Conservation (phyloP, 768 basidiomycete species). For the Sporobolomyces pararoseus region DNA sequence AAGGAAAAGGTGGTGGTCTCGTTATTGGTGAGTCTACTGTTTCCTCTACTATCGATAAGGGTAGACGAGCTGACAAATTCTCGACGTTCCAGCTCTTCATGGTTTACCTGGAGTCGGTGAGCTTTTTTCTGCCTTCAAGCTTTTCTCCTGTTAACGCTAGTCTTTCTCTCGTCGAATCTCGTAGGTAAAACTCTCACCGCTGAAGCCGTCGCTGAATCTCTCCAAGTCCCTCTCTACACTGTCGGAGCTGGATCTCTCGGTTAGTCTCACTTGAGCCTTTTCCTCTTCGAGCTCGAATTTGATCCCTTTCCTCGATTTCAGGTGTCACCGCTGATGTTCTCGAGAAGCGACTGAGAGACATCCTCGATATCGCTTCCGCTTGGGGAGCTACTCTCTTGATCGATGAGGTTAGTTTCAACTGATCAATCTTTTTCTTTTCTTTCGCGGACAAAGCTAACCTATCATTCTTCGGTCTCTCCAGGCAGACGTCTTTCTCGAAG, state of each 20-base stretch:
- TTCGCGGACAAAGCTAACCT: slow-evolving; percentile 21
- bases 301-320: slow-evolving; percentile 52
- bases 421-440: slow-evolving; percentile 25
- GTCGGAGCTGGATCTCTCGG: slow-evolving; percentile 41
- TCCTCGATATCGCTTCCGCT: slow-evolving; percentile 48
- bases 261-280: slow-evolving; percentile 45
- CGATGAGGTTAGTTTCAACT: slow-evolving; percentile 36
- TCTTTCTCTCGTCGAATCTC: slow-evolving; percentile 78
- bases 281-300: slow-evolving; percentile 42
- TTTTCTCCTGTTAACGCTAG: slow-evolving; percentile 45
- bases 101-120: slow-evolving; percentile 11
- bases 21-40: slow-evolving; percentile 53
- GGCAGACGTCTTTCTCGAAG: slow-evolving; percentile 70
- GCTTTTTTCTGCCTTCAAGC: too few species aligned
- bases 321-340: slow-evolving; percentile 55
- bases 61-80: too few species aligned
- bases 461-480: slow-evolving; percentile 17
- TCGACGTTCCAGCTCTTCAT: background rate
- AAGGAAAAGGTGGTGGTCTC: slow-evolving; percentile 63
- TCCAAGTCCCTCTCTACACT: slow-evolving; percentile 58
- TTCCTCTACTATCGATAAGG: too few species aligned
- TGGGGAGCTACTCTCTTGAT: slow-evolving; percentile 36
- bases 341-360: slow-evolving; percentile 52
- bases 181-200: slow-evolving; percentile 97
- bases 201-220: slow-evolving; percentile 95